Conservation (phyloP, 805 yeast species). For the Metschnikowia matae region DNA sequence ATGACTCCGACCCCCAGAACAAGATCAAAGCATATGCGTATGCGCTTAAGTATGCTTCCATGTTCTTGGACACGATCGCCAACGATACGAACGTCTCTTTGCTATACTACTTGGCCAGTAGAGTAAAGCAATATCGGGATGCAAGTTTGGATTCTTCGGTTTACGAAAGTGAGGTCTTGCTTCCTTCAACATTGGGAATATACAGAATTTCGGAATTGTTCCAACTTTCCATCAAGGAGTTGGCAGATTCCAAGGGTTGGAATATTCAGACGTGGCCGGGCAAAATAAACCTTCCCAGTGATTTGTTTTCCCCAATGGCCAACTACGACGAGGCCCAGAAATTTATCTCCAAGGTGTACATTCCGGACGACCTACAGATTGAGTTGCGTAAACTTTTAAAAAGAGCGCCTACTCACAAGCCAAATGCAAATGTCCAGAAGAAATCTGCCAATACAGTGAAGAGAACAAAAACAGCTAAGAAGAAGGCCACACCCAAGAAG, state of each 20-base stretch:
- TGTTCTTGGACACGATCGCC: slow-evolving; percentile 57
- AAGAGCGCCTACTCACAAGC: slow-evolving; percentile 9
- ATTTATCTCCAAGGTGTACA: slow-evolving; percentile 50
- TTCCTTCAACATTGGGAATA: slow-evolving; percentile 37
- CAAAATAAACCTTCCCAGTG: slow-evolving; percentile 63
- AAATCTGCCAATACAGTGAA: not conserved
- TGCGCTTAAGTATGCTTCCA: slow-evolving; percentile 57
- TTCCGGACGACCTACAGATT: slow-evolving; percentile 45
- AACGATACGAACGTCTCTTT: slow-evolving; percentile 65
- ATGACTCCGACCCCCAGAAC: slow-evolving; percentile 8
- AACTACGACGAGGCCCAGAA: slow-evolving; percentile 55
- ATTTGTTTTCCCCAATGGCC: slow-evolving; percentile 60
- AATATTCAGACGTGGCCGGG: slow-evolving; percentile 79
- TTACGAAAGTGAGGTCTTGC: slow-evolving; percentile 21
- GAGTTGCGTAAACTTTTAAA: slow-evolving; percentile 31
- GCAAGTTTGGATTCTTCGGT: slow-evolving; percentile 31
- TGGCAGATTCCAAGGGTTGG: slow-evolving; percentile 62
- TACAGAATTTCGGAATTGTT: slow-evolving; percentile 72
- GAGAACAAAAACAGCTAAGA: slow-evolving; percentile 4
- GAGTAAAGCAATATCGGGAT: slow-evolving; percentile 77
- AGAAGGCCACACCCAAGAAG: slow-evolving; percentile 4
- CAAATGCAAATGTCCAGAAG: slow-evolving; percentile 12
- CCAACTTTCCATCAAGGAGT: slow-evolving; percentile 58
- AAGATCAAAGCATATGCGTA: slow-evolving; percentile 40
- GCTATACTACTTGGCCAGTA: slow-evolving; percentile 68